Evolutionary conservation across 371 early-diverging fungal genomes (phyloP).

Genomic region (Haplosporangium sp.): DNA sequence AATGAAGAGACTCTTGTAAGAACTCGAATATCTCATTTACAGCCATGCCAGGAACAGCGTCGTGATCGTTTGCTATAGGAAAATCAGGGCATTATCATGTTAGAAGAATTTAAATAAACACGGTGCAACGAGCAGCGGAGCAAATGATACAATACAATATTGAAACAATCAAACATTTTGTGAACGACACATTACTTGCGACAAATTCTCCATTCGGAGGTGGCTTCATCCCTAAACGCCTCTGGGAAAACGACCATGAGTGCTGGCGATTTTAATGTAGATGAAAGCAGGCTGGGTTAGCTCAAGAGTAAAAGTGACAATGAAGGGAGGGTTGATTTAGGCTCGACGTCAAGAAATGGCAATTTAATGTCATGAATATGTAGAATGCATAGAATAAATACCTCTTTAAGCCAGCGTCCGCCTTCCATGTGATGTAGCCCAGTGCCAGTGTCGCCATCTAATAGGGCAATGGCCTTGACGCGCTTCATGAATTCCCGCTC

Average conservation of each 20-base stretch:
- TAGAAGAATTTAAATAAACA: background rate
- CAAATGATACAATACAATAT: background rate
- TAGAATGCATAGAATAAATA: background rate
- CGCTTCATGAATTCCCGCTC: constrained; percentile 20
- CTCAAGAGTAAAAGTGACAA: no score
- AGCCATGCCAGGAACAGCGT: constrained; percentile 38
- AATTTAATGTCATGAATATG: no score
- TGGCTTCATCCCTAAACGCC: background rate
- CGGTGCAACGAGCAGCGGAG: background rate
- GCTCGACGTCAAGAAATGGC: no score
- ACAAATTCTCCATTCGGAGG: constrained; percentile 1
- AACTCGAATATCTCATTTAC: constrained; percentile 26
- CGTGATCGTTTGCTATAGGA: constrained; percentile 31
- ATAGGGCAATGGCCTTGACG: constrained; percentile 22
- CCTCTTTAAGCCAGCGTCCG: constrained; percentile 23
- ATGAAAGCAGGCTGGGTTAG: no score
- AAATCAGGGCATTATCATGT: background rate
- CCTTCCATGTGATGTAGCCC: background rate
- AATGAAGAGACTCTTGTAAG: constrained; percentile 3
- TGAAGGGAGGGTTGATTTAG: no score
- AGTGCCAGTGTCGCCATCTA: constrained; percentile 21
- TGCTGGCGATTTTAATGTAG: constrained; percentile 3
- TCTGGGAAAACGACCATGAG: constrained; percentile 4
- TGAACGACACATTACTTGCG: background rate
- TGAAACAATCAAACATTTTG: no score